phyloP scores from a whole-genome alignment of 1,284 basidiomycete genomes.

The Ustilago shanxiensis region DNA sequence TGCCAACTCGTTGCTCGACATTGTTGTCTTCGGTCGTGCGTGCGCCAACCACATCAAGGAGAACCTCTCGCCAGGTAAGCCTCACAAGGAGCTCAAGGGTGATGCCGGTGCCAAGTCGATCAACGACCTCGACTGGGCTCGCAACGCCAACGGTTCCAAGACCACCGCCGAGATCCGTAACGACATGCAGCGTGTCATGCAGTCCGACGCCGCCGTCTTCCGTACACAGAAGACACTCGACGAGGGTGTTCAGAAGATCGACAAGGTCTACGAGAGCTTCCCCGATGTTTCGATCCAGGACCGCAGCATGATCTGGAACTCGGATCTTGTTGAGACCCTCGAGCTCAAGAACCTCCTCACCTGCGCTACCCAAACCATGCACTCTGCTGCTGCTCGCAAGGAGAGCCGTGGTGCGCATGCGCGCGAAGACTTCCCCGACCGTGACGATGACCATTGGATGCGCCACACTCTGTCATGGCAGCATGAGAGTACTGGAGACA shows the following conservation, averaged over 20 bases:
- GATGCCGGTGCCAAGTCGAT: constrained; percentile 89
- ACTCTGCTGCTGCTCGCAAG: constrained; percentile 92
- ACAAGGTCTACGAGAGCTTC: constrained; percentile 86
- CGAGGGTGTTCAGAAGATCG: constrained; percentile 89
- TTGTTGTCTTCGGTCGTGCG: constrained; percentile 98
- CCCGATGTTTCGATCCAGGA: constrained; percentile 95
- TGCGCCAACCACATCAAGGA: constrained; percentile 98
- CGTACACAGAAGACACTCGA: constrained; percentile 92
- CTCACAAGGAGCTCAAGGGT: constrained; percentile 89
- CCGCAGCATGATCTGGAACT: constrained; percentile 93
- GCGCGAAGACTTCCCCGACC: constrained; percentile 88
- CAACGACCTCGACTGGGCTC: constrained; percentile 89
- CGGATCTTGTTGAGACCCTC: constrained; percentile 92
- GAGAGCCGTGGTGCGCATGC: constrained; percentile 98
- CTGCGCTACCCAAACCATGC: constrained; percentile 95
- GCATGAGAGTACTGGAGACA: constrained; percentile 73
- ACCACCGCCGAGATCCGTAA: constrained; percentile 90
- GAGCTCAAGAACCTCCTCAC: constrained; percentile 96
- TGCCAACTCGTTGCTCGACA: constrained; percentile 98
- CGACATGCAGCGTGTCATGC: constrained; percentile 99
- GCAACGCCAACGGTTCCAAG: constrained; percentile 80
- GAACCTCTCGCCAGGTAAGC: constrained; percentile 86
- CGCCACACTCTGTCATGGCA: constrained; percentile 66
- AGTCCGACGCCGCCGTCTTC: constrained; percentile 74
- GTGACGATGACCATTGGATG: constrained; percentile 79